These are phyloP conservation scores for Wickerhamomyces subpelliculosus DNA, from an alignment of 805 yeast species.

Conservation along the genomic window DNA sequence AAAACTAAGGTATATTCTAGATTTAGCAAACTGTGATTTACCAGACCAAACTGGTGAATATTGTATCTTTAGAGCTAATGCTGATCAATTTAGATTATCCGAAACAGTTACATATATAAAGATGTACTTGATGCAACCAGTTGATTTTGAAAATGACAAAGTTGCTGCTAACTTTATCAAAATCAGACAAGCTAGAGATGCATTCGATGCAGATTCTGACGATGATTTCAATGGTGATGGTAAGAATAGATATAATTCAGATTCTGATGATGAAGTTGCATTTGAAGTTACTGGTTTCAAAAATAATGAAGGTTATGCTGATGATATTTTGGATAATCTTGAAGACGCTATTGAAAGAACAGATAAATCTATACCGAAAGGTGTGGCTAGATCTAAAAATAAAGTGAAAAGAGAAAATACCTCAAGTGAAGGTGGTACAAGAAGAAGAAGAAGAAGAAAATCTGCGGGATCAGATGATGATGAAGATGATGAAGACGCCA, in stretches of 20 bases:
- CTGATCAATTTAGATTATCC: slow-evolving; percentile 26
- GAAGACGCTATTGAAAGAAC: slow-evolving; percentile 10
- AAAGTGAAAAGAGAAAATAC: slow-evolving; percentile 6
- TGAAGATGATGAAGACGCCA: too few species aligned
- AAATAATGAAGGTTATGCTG: slow-evolving; percentile 10
- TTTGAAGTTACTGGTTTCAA: slow-evolving; percentile 22
- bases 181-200: too few species aligned
- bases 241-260: slow-evolving; percentile 27
- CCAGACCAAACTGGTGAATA: slow-evolving; percentile 33
- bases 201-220: slow-evolving; percentile 4
- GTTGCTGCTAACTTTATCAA: slow-evolving; percentile 28
- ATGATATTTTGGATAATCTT: slow-evolving; percentile 12
- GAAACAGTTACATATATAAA: slow-evolving; percentile 31
- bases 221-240: slow-evolving; percentile 29
- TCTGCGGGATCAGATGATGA: slow-evolving; percentile 4
- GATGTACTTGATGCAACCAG: slow-evolving; percentile 32
- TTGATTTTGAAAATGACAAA: slow-evolving; percentile 28
- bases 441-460: slow-evolving; percentile 7
- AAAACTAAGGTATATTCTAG: slow-evolving; percentile 39
- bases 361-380: slow-evolving; percentile 7
- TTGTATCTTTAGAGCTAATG: slow-evolving; percentile 30
- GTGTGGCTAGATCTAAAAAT: slow-evolving; percentile 18
- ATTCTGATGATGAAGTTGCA: slow-evolving; percentile 36
- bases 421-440: slow-evolving; percentile 2
- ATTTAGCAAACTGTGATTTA: slow-evolving; percentile 37